Percentiles rank a stretch among this genome's conserved stretches.
Evolutionary conservation across 1,284 basidiomycete species (phyloP).

Genomic region (Heterobasidion occidentale): DNA sequence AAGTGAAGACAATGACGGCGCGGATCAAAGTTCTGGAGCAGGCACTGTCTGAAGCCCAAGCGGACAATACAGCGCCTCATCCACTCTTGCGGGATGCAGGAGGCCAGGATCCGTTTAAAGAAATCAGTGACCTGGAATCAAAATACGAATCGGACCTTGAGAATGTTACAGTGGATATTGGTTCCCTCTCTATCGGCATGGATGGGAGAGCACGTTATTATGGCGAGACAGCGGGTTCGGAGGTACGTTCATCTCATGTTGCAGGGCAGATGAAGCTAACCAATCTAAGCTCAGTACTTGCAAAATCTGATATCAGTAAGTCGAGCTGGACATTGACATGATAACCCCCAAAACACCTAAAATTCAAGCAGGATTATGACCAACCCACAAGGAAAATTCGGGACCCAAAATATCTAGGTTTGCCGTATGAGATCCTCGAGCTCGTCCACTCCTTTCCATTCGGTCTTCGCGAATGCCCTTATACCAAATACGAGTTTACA

Average conservation of each 20-base stretch:
- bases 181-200: slow-evolving; percentile 34
- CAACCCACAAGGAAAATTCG: background rate
- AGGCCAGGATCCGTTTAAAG: background rate
- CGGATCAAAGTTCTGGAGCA: slow-evolving; percentile 51
- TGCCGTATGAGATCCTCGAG: slow-evolving; percentile 31
- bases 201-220: slow-evolving; percentile 40
- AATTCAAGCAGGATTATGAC: background rate
- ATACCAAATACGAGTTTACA: slow-evolving; percentile 28
- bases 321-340: slow-evolving; percentile 1
- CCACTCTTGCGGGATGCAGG: slow-evolving; percentile 1
- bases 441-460: slow-evolving; percentile 43
- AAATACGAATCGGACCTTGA: slow-evolving; percentile 11
- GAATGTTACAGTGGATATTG: slow-evolving; percentile 22
- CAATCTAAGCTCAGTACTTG: slow-evolving; percentile 26
- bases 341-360: background rate
- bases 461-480: slow-evolving; percentile 30
- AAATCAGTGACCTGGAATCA: background rate
- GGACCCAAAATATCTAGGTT: slow-evolving; percentile 4
- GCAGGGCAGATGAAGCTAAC: background rate
- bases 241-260: slow-evolving; percentile 22
- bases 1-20: slow-evolving; percentile 34
- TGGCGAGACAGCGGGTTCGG: slow-evolving; percentile 38
- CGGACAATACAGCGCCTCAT: background rate
- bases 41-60: slow-evolving; percentile 33
- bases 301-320: slow-evolving; percentile 34